phyloP scores from a whole-genome alignment of 176 grass and related monocot species.

The Musa beccarii region DNA sequence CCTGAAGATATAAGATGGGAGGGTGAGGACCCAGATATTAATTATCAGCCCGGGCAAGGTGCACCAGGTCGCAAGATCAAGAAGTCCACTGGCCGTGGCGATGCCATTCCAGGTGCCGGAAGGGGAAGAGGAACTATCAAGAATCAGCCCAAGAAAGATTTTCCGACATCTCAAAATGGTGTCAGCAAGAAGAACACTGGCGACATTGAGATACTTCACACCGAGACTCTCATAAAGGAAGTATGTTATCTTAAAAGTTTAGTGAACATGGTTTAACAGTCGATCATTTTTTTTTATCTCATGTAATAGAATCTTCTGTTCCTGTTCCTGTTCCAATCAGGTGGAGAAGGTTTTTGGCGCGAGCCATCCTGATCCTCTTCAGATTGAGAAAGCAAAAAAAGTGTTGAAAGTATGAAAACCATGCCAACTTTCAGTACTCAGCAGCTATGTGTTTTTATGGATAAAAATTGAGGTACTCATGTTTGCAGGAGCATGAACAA shows the following conservation, averaged over 20 bases:
- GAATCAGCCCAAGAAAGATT: slow-evolving; percentile 18
- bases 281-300: neutral
- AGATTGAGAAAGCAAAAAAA: slow-evolving; percentile 18
- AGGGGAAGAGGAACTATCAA: slow-evolving; percentile 21
- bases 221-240: slow-evolving; percentile 20
- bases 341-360: slow-evolving; percentile 14
- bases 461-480: neutral
- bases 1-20: slow-evolving; percentile 29
- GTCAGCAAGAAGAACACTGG: slow-evolving; percentile 7
- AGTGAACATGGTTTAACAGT: neutral
- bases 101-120: slow-evolving; percentile 6
- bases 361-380: slow-evolving; percentile 15
- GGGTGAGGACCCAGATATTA: slow-evolving; percentile 16
- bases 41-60: slow-evolving; percentile 11
- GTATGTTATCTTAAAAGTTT: neutral
- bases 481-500: slow-evolving; percentile 79
- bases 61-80: slow-evolving; percentile 12
- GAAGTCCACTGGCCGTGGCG: slow-evolving; percentile 11
- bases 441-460: neutral
- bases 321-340: neutral
- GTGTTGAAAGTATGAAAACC: slow-evolving; percentile 17
- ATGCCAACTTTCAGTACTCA: neutral
- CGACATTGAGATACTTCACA: slow-evolving; percentile 21
- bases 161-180: slow-evolving; percentile 14
- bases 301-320: neutral